Evolutionary conservation across 441 rosid genomes (phyloP).

Genomic region (Arabidopsis hybrid): DNA sequence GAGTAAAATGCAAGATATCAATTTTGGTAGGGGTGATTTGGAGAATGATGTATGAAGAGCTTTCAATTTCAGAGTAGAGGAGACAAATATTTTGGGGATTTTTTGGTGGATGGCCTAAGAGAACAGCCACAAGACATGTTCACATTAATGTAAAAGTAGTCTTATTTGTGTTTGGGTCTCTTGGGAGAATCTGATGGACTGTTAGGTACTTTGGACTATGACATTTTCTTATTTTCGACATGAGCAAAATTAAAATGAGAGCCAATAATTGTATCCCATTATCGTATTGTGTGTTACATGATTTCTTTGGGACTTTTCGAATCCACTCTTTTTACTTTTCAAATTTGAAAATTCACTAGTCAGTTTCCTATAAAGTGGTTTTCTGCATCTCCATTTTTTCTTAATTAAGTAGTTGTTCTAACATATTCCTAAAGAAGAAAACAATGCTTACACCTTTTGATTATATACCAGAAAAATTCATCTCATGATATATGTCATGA

Average conservation of each 20-base stretch:
- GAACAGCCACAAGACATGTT: constrained; percentile 37
- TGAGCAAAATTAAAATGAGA: background rate
- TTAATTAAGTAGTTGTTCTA: background rate
- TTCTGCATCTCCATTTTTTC: background rate
- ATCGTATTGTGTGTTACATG: constrained; percentile 9
- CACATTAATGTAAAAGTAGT: constrained; percentile 29
- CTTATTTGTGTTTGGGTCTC: constrained; percentile 26
- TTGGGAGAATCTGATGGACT: constrained; percentile 24
- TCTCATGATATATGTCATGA: background rate
- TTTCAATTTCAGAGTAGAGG: constrained; percentile 19
- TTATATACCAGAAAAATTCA: background rate
- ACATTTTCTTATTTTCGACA: constrained; percentile 11
- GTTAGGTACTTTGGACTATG: constrained; percentile 32
- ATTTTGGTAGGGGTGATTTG: background rate
- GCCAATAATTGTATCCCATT: background rate
- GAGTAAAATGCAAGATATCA: background rate
- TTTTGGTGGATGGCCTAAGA: constrained; percentile 33
- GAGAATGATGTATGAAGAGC: constrained; percentile 19
- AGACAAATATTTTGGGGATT: constrained; percentile 15
- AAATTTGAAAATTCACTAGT: background rate
- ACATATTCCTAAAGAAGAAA: background rate
- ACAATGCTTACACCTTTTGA: background rate
- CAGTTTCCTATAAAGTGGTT: background rate
- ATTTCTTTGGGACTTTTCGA: constrained; percentile 10
- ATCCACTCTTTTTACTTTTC: constrained; percentile 10